Evolutionary conservation across 495 filamentous ascomycete species (phyloP).

Genomic region (Podospora sp.): DNA sequence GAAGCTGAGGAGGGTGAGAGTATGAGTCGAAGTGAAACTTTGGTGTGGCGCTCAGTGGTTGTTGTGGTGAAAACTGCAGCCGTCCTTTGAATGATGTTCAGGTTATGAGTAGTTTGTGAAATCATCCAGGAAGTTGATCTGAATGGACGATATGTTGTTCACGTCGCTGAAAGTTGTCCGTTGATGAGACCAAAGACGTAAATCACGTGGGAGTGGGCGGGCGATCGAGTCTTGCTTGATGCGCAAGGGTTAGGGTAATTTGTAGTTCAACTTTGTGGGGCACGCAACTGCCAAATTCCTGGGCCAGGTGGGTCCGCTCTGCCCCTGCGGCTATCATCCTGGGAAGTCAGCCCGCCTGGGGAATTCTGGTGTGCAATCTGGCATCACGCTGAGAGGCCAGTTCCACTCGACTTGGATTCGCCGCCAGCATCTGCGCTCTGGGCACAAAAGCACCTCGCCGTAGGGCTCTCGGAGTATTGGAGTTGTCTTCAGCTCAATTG

Average conservation of each 20-base stretch:
- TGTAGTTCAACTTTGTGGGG: background rate
- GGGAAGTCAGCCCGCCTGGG: slow-evolving; percentile 16
- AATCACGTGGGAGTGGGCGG: too few species aligned
- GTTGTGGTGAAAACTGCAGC: too few species aligned
- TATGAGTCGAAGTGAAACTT: background rate
- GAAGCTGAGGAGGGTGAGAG: background rate
- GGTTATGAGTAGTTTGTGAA: too few species aligned
- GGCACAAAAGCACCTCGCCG: slow-evolving; percentile 24
- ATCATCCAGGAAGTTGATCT: too few species aligned
- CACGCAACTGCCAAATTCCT: background rate
- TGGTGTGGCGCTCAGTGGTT: too few species aligned
- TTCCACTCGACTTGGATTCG: slow-evolving; percentile 24
- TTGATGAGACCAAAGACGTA: too few species aligned
- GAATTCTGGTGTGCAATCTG: slow-evolving; percentile 35
- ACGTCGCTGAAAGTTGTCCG: too few species aligned
- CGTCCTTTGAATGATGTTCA: too few species aligned
- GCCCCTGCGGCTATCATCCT: slow-evolving; percentile 15
- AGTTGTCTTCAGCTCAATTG: slow-evolving; percentile 25
- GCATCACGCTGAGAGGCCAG: slow-evolving; percentile 33
- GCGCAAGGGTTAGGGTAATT: background rate
- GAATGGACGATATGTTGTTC: too few species aligned
- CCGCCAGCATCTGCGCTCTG: slow-evolving; percentile 22
- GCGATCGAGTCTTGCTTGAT: background rate
- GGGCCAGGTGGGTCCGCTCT: slow-evolving; percentile 8
- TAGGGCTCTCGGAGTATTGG: slow-evolving; percentile 27